A percentile compares a stretch with the other conserved stretches of the same genome.
Evolutionary conservation across 2,329 filamentous ascomycete genomes (phyloP).

Genomic region (Aspergillus piperis): DNA sequence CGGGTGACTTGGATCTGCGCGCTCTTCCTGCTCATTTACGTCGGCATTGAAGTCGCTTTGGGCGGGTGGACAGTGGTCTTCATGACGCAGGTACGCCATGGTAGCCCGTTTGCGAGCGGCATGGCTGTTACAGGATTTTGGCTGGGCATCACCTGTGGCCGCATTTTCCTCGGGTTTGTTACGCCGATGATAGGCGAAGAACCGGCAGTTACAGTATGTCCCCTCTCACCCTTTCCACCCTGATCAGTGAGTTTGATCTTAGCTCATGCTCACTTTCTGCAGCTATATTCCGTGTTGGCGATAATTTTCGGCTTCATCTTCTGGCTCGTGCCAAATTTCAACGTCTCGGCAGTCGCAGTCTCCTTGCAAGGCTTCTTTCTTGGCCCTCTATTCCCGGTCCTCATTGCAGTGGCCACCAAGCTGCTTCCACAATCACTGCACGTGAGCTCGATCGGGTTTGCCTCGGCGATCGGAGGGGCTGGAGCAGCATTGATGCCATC

Average conservation of each 20-base stretch:
- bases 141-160: conserved; percentile 75
- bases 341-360: conserved; percentile 71
- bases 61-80: conserved; percentile 84
- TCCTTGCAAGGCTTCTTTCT: conserved; percentile 75
- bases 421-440: conserved; percentile 72
- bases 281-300: conserved; percentile 63
- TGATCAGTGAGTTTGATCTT: too few relatives aligned
- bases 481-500: conserved; percentile 59
- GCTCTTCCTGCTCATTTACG: conserved; percentile 74
- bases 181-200: conserved; percentile 71
- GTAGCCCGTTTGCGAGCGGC: conserved; percentile 69
- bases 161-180: conserved; percentile 72
- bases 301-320: conserved; percentile 71
- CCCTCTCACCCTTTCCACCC: background rate
- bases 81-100: conserved; percentile 76
- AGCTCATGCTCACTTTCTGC: too few relatives aligned
- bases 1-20: conserved; percentile 36
- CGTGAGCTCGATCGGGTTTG: conserved; percentile 78
- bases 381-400: conserved; percentile 76
- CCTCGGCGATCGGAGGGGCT: conserved; percentile 72
- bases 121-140: conserved; percentile 80
- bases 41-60: conserved; percentile 70
- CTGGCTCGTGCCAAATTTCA: conserved; percentile 78
- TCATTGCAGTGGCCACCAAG: conserved; percentile 71
- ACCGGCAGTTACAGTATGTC: conserved; percentile 54